These are phyloP conservation scores for Nigrospora osmanthi DNA, from an alignment of 2,329 filamentous ascomycete genomes.

Conservation along the genomic window DNA sequence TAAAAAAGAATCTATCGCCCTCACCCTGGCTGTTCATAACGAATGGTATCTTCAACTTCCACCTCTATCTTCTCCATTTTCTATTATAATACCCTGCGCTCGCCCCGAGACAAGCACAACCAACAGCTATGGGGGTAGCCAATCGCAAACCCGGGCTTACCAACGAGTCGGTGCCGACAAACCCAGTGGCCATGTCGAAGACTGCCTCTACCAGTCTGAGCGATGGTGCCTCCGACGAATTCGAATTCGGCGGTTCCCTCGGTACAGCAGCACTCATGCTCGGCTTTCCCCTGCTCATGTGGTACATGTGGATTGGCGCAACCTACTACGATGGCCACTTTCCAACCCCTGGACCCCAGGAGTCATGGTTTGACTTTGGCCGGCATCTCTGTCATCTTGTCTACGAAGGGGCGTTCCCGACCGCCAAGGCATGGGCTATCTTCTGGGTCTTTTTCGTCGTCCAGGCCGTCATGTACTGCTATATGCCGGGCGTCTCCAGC, in stretches of 20 bases:
- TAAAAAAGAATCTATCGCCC: too few relatives aligned
- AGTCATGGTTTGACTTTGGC: conserved; percentile 65
- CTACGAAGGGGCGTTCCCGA: conserved; percentile 79
- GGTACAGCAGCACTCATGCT: conserved; percentile 82
- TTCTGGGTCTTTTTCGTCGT: conserved; percentile 92
- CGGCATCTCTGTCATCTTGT: conserved; percentile 63
- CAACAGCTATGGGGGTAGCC: too few relatives aligned
- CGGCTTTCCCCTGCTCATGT: conserved; percentile 88
- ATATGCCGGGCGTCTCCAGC: conserved; percentile 78
- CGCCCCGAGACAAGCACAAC: too few relatives aligned
- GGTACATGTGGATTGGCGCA: conserved; percentile 97
- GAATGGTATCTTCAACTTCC: too few relatives aligned
- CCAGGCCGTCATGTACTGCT: conserved; percentile 74
- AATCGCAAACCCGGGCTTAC: too few relatives aligned
- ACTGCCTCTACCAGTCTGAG: neutral
- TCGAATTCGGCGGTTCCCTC: conserved; percentile 83
- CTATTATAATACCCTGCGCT: too few relatives aligned
- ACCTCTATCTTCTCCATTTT: too few relatives aligned
- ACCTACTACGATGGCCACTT: conserved; percentile 84
- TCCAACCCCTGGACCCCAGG: conserved; percentile 57
- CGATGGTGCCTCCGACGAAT: conserved; percentile 37
- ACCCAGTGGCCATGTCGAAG: too few relatives aligned
- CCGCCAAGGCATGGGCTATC: conserved; percentile 75
- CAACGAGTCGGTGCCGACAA: too few relatives aligned
- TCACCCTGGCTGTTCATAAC: too few relatives aligned